These are phyloP conservation scores for Asparagopsis taxiformis DNA, from an alignment of 31 red algal genomes.

Conservation along the genomic window DNA sequence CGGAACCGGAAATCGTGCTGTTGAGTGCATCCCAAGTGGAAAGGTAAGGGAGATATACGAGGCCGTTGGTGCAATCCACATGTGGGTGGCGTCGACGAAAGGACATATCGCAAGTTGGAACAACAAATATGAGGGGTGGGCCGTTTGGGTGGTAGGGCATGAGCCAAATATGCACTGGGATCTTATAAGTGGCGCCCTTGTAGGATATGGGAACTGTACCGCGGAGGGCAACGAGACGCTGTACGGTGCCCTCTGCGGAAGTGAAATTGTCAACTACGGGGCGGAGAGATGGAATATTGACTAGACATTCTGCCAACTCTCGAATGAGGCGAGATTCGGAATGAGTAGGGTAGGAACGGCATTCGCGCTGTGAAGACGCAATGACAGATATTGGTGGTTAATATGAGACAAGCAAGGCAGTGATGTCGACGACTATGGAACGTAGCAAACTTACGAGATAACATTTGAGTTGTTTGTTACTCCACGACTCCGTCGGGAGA, in stretches of 20 bases:
- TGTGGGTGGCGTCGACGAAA: constrained; percentile 60
- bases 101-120: constrained; percentile 63
- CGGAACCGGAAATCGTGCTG: constrained; percentile 7
- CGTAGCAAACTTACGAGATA: too few species aligned
- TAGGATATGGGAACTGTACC: constrained; percentile 76
- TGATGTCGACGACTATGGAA: too few species aligned
- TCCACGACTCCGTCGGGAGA: too few species aligned
- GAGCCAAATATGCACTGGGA: constrained; percentile 78
- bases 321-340: constrained; percentile 40
- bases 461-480: too few species aligned
- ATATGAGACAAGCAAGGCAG: too few species aligned
- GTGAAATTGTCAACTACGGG: constrained; percentile 26
- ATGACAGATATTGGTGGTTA: background rate
- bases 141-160: constrained; percentile 60
- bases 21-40: constrained; percentile 36
- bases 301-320: constrained; percentile 14
- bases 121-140: constrained; percentile 72
- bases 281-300: constrained; percentile 33
- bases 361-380: background rate
- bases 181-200: constrained; percentile 69
- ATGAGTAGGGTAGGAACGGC: constrained; percentile 32
- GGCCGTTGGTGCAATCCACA: constrained; percentile 46
- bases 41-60: constrained; percentile 69
- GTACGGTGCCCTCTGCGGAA: background rate
- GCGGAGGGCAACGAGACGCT: constrained; percentile 47